Percentiles rank a stretch among this genome's conserved stretches.
These are phyloP conservation scores for Annona cherimola DNA, from an alignment of 164 flowering plant species.

Conservation along the genomic window DNA sequence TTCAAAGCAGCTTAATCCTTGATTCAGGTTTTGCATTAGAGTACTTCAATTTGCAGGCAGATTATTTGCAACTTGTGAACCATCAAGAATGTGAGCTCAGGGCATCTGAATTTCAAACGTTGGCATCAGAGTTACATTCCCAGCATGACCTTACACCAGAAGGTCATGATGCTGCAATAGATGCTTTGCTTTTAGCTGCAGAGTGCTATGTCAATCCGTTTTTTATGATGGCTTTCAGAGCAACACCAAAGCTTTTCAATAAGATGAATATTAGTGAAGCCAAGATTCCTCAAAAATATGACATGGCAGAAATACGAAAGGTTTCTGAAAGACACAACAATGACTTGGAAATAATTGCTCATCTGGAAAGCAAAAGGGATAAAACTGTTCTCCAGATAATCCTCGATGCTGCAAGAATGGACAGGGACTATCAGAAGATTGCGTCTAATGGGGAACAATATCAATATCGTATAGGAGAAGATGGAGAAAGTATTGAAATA, in stretches of 20 bases:
- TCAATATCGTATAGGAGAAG: slow-evolving; percentile 27
- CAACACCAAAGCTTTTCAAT: slow-evolving; percentile 22
- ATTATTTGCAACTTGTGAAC: slow-evolving; percentile 65
- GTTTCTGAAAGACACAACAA: slow-evolving; percentile 25
- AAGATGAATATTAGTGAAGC: slow-evolving; percentile 16
- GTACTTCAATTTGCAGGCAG: slow-evolving; percentile 60
- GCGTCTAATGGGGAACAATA: slow-evolving; percentile 24
- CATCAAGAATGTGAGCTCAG: slow-evolving; percentile 61
- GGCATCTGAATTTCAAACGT: slow-evolving; percentile 76
- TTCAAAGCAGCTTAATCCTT: slow-evolving; percentile 24
- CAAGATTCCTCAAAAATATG: slow-evolving; percentile 19
- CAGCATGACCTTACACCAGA: slow-evolving; percentile 49
- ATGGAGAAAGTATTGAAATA: slow-evolving; percentile 37
- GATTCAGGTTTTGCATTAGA: slow-evolving; percentile 49
- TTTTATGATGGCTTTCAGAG: slow-evolving; percentile 49
- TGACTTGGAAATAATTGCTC: slow-evolving; percentile 45
- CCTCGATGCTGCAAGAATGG: slow-evolving; percentile 83
- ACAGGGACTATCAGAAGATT: slow-evolving; percentile 30
- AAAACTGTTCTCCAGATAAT: slow-evolving; percentile 68
- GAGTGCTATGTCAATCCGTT: slow-evolving; percentile 87
- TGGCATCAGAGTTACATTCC: slow-evolving; percentile 69
- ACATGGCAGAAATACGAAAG: slow-evolving; percentile 27
- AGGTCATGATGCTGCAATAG: slow-evolving; percentile 80
- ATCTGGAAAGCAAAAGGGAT: slow-evolving; percentile 71
- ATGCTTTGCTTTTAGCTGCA: slow-evolving; percentile 87